Conservation (phyloP, 768 basidiomycete genomes). For the Tubosaeta sp. region DNA sequence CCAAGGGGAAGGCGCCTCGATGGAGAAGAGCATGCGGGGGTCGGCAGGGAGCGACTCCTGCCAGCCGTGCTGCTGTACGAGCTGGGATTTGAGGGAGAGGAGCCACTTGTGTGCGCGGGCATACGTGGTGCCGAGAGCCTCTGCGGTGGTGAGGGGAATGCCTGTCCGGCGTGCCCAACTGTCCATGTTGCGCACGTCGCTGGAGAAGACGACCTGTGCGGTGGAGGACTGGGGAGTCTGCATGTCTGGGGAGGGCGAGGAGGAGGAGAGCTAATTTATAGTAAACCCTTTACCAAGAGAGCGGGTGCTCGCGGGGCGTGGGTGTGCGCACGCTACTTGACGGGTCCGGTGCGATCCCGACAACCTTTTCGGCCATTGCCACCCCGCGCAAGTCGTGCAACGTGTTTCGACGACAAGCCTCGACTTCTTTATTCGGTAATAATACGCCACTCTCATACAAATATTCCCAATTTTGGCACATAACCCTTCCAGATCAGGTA, state of each 20-base stretch:
- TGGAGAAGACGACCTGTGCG: constrained; percentile 71
- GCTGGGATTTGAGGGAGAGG: constrained; percentile 53
- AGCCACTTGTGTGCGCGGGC: constrained; percentile 79
- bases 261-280: constrained; percentile 22
- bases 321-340: constrained; percentile 44
- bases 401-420: constrained; percentile 65
- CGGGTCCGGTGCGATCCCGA: constrained; percentile 49
- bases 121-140: constrained; percentile 76
- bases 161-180: constrained; percentile 75
- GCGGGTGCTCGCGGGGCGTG: constrained; percentile 33
- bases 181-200: constrained; percentile 78
- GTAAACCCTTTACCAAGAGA: constrained; percentile 32
- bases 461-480: constrained; percentile 3
- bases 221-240: constrained; percentile 35
- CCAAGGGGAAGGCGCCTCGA: constrained; percentile 77
- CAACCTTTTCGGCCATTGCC: constrained; percentile 49
- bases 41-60: constrained; percentile 55
- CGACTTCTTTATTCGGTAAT: constrained; percentile 27
- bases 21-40: constrained; percentile 69
- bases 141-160: constrained; percentile 79
- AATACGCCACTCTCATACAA: too few species aligned
- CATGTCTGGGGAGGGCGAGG: constrained; percentile 16
- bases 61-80: constrained; percentile 71
- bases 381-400: constrained; percentile 67
- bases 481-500: constrained; percentile 3